Base-by-base conservation (phyloP, 345 rosid genomes). In the Citrus mangshanensis region DNA sequence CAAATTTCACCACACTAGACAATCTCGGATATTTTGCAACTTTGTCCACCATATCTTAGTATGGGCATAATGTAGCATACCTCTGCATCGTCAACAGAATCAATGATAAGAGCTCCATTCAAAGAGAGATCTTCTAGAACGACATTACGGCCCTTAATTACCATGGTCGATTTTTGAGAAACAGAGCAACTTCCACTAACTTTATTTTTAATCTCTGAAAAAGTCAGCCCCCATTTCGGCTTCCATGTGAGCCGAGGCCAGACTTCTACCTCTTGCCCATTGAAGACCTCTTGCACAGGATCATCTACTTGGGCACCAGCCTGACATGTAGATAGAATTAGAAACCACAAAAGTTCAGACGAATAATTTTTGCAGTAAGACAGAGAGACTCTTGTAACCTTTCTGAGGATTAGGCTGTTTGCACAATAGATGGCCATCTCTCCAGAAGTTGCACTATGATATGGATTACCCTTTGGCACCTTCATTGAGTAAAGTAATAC, bases 401-500 rank as follows among this genome's bases (percentile, higher is more conserved):
- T 81, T 83, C 80, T 89, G 72, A 94, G 97, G 76, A 93, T 89
- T 66, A 84, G 93, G 84, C 90, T 86, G 82, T 93, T 88, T 55
- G 97, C 93, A 61, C 90, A 87, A 81, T 94, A 94, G 76, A 94
- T 86, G 21, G 94, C 92, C 93, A 89, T 91, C 92, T 94, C 98
- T 80, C 98, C 98, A 32, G 98, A 94, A 81, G 96, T 94, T 80
- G 97, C 97, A 79, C 98, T 94, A 61, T 94, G 98, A 77, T 93
- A 93, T 75, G 98, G 98, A 78, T 94, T 94, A 37, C 98, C 97
- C 71, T 91, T 94, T 7, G 97, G 97, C 72, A 94, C 93, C 97
- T 94, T 81, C 66, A 86, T 56, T 64, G n/a, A 37, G 55, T 35
- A 74, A 30, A 55, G 73, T 68, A 12, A 34, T n/a, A 4, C 14